These are phyloP conservation scores for Naumovozyma castellii DNA, from an alignment of 805 yeast species.

Conservation along the genomic window DNA sequence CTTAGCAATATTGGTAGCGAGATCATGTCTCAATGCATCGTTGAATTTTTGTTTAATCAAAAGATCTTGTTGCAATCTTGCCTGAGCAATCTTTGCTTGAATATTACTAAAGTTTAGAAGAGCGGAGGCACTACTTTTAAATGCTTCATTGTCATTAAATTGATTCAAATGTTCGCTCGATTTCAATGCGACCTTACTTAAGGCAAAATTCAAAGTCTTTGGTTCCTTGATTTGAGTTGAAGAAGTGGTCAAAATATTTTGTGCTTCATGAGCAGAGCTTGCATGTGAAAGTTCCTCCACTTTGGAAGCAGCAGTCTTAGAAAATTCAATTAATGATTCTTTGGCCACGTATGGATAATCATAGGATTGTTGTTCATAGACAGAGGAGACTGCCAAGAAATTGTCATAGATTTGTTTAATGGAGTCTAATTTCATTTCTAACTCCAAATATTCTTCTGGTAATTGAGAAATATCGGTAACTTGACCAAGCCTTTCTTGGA, in stretches of 20 bases:
- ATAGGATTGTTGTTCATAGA: constrained; percentile 67
- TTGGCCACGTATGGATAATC: constrained; percentile 70
- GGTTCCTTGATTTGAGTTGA: constrained; percentile 49
- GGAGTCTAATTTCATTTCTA: constrained; percentile 66
- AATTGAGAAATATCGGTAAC: constrained; percentile 77
- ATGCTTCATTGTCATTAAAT: constrained; percentile 2
- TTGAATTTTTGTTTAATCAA: constrained; percentile 62
- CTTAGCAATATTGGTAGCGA: constrained; percentile 49
- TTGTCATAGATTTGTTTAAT: constrained; percentile 58
- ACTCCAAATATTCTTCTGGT: constrained; percentile 70
- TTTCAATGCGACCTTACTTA: constrained; percentile 62
- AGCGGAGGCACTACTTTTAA: constrained; percentile 37
- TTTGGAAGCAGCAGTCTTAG: constrained; percentile 54
- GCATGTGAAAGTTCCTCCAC: constrained; percentile 63
- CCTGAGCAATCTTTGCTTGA: constrained; percentile 69
- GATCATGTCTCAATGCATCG: constrained; percentile 50
- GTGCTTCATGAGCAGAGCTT: constrained; percentile 72
- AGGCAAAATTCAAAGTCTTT: constrained; percentile 74
- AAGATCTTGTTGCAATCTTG: constrained; percentile 74
- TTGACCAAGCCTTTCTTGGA: constrained; percentile 72
- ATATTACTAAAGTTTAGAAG: constrained; percentile 59
- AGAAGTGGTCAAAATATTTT: constrained; percentile 45
- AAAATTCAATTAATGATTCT: constrained; percentile 67
- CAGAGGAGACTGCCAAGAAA: constrained; percentile 41
- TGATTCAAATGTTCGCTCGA: constrained; percentile 27